phyloP scores from a whole-genome alignment of 2,329 filamentous ascomycete species.

The Aspergillus sp. region DNA sequence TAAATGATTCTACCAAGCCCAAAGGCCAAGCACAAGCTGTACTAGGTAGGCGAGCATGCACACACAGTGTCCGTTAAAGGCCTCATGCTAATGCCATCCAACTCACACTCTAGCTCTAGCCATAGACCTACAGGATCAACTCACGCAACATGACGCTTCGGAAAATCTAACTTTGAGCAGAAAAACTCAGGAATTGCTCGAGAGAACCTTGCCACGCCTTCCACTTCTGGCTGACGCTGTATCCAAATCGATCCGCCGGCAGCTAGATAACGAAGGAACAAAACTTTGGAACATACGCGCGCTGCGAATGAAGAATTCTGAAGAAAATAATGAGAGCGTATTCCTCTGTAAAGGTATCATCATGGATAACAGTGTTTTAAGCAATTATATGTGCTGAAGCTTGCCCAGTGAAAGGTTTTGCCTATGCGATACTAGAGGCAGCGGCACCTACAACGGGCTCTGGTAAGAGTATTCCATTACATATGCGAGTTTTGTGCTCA shows the following conservation, averaged over 20 bases:
- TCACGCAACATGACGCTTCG: constrained; percentile 5
- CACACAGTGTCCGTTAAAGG: background rate
- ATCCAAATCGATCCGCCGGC: constrained; percentile 12
- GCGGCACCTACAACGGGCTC: constrained; percentile 31
- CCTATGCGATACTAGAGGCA: constrained; percentile 67
- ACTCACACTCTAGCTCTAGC: constrained; percentile 24
- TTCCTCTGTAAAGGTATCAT: constrained; percentile 22
- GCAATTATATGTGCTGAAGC: background rate
- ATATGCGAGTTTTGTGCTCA: background rate
- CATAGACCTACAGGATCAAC: constrained; percentile 15
- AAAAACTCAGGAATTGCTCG: constrained; percentile 12
- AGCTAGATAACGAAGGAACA: constrained; percentile 33
- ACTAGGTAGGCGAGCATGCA: constrained; percentile 8
- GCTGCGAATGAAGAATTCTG: constrained; percentile 10
- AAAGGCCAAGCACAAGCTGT: constrained; percentile 9
- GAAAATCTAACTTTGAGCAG: background rate
- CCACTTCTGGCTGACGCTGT: constrained; percentile 6
- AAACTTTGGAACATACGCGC: constrained; percentile 41
- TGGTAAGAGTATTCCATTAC: constrained; percentile 9
- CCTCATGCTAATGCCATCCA: background rate
- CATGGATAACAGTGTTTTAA: background rate
- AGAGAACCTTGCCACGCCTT: constrained; percentile 18
- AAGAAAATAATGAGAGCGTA: constrained; percentile 5
- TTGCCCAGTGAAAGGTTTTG: constrained; percentile 53
- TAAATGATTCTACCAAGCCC: background rate